Evolutionary conservation across 768 basidiomycete genomes (phyloP).

Genomic region (Podaxis sp.): DNA sequence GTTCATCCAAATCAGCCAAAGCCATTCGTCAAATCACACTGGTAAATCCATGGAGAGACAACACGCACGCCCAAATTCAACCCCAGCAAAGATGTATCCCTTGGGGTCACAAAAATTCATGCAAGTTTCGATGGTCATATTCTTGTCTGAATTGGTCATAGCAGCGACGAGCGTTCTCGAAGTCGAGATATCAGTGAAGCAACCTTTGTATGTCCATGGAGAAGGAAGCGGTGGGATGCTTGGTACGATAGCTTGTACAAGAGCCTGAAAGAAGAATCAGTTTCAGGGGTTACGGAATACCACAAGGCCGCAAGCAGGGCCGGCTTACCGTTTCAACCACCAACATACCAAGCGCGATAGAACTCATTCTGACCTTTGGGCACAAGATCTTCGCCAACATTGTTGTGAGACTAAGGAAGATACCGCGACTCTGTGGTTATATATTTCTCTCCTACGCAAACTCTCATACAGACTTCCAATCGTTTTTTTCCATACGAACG

Average conservation of each 20-base stretch:
- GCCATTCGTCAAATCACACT: not conserved
- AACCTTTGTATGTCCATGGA: constrained; percentile 14
- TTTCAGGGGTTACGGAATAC: not conserved
- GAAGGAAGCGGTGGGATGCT: constrained; percentile 3
- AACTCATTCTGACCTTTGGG: not conserved
- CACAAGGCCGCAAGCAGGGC: not conserved
- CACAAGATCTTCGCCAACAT: not conserved
- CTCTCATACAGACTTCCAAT: not conserved
- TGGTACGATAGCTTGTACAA: constrained; percentile 2
- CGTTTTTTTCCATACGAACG: not conserved
- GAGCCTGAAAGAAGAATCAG: not conserved
- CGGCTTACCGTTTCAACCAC: not conserved
- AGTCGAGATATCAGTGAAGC: constrained; percentile 35
- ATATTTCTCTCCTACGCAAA: not conserved
- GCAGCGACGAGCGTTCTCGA: constrained; percentile 52
- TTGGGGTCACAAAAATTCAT: constrained; percentile 35
- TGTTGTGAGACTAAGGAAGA: not conserved
- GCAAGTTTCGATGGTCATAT: constrained; percentile 54
- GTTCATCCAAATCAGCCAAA: not conserved
- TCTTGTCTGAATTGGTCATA: constrained; percentile 38
- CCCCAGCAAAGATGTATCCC: constrained; percentile 56
- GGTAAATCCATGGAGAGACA: not conserved
- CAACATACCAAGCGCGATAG: not conserved
- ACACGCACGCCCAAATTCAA: constrained; percentile 55
- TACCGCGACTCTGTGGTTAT: not conserved